Conservation (phyloP, 441 rosid genomes). For the Corymbia calophylla region DNA sequence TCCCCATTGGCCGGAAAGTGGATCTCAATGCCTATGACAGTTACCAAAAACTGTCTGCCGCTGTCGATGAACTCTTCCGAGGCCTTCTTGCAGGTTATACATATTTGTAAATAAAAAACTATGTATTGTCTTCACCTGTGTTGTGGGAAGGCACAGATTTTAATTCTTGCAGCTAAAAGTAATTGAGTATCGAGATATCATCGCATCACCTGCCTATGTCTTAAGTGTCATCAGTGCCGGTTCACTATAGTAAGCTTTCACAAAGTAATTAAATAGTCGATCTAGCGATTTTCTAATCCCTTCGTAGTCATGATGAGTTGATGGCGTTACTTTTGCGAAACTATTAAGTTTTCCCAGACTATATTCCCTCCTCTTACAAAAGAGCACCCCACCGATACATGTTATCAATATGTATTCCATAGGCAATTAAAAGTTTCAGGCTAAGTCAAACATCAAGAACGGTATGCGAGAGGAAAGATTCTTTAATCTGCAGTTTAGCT, state of each 20-base stretch:
- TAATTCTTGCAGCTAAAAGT: neutral
- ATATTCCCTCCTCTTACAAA: neutral
- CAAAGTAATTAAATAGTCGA: neutral
- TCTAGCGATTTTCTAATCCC: neutral
- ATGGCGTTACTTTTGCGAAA: neutral
- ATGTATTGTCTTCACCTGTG: neutral
- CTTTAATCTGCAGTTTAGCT: neutral
- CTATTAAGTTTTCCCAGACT: neutral
- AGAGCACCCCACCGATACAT: neutral
- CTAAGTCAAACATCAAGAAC: neutral
- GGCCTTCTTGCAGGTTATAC: slow-evolving; percentile 80
- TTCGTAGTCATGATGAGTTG: neutral
- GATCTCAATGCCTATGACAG: slow-evolving; percentile 67
- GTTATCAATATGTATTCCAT: neutral
- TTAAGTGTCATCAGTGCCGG: neutral
- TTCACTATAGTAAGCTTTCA: neutral
- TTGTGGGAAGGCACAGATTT: neutral
- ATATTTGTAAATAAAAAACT: neutral
- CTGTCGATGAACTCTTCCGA: slow-evolving; percentile 85
- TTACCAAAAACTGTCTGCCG: slow-evolving; percentile 63
- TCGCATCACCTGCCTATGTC: neutral
- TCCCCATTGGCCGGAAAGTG: slow-evolving; percentile 94
- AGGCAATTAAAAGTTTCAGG: neutral
- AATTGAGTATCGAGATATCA: neutral
- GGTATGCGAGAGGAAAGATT: neutral